A percentile compares a stretch with the other conserved stretches of the same genome.
Conservation (phyloP, 768 basidiomycete species). For the Phlebiopsis flavidoalba region DNA sequence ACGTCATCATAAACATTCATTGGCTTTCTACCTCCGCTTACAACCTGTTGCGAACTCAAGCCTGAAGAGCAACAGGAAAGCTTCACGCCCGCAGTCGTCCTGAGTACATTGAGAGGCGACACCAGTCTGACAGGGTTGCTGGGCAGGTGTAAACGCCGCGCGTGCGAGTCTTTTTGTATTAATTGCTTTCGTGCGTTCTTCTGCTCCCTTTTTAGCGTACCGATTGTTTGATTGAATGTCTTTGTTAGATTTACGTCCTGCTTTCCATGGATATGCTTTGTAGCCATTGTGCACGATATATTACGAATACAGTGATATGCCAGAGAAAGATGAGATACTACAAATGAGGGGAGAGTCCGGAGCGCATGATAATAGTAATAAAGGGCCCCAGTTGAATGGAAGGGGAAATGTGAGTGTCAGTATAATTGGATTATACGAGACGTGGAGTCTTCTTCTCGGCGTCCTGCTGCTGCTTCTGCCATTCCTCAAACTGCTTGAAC, state of each 20-base stretch:
- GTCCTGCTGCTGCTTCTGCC: constrained; percentile 23
- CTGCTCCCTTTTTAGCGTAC: background rate
- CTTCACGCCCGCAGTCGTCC: constrained; percentile 56
- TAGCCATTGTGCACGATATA: background rate
- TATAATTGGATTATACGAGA: constrained; percentile 2
- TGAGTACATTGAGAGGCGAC: constrained; percentile 38
- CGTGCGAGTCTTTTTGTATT: background rate
- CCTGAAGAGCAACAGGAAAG: constrained; percentile 71
- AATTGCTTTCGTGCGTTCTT: background rate
- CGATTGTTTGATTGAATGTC: too few relatives aligned
- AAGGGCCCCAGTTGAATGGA: too few relatives aligned
- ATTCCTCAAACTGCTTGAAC: constrained; percentile 44
- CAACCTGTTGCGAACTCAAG: constrained; percentile 29
- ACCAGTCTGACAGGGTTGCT: constrained; percentile 4
- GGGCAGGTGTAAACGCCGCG: constrained; percentile 10
- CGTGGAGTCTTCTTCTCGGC: constrained; percentile 13
- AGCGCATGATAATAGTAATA: background rate
- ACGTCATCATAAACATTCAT: background rate
- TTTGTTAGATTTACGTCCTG: background rate
- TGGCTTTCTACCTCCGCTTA: background rate
- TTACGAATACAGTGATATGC: background rate
- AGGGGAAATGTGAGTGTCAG: constrained; percentile 39
- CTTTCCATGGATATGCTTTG: background rate
- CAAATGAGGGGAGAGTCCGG: background rate
- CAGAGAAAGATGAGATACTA: background rate